Conservation (phyloP, 2,329 filamentous ascomycete species). For the Didymella glomerata region DNA sequence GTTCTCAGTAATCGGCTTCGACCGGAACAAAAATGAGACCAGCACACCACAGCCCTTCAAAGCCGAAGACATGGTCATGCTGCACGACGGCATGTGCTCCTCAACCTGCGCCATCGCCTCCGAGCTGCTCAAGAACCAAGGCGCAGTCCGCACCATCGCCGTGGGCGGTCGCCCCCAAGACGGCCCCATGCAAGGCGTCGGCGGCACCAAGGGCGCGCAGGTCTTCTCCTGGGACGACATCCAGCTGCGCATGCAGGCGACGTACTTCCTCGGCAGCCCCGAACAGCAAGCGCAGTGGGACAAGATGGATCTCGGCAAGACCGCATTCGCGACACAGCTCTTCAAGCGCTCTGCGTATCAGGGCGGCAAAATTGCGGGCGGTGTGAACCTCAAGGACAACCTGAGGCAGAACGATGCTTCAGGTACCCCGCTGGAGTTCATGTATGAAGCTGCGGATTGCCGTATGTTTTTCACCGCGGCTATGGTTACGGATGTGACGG, state of each 20-base stretch:
- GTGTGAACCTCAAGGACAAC: constrained; percentile 52
- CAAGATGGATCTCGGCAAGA: constrained; percentile 39
- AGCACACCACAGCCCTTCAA: constrained; percentile 48
- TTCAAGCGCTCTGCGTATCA: constrained; percentile 44
- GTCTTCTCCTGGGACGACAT: constrained; percentile 48
- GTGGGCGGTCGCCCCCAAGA: constrained; percentile 54
- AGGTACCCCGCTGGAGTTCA: constrained; percentile 52
- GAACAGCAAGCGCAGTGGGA: constrained; percentile 44
- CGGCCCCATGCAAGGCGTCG: constrained; percentile 56
- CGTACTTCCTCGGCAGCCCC: constrained; percentile 44
- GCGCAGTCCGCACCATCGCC: constrained; percentile 53
- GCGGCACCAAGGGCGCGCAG: constrained; percentile 56
- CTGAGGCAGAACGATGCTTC: constrained; percentile 47
- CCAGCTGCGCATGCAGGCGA: constrained; percentile 41
- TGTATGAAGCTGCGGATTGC: constrained; percentile 55
- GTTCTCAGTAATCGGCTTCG: constrained; percentile 44
- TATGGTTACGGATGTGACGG: constrained; percentile 48
- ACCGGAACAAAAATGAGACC: constrained; percentile 41
- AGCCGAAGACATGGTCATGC: constrained; percentile 52
- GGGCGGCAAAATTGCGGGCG: constrained; percentile 36
- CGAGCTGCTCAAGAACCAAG: constrained; percentile 58
- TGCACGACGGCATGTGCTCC: constrained; percentile 57
- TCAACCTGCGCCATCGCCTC: constrained; percentile 58
- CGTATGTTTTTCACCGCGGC: constrained; percentile 51
- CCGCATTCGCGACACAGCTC: constrained; percentile 45